Base-by-base conservation (phyloP, 2,329 filamentous ascomycete genomes). In the Fusarium chlamydosporum region DNA sequence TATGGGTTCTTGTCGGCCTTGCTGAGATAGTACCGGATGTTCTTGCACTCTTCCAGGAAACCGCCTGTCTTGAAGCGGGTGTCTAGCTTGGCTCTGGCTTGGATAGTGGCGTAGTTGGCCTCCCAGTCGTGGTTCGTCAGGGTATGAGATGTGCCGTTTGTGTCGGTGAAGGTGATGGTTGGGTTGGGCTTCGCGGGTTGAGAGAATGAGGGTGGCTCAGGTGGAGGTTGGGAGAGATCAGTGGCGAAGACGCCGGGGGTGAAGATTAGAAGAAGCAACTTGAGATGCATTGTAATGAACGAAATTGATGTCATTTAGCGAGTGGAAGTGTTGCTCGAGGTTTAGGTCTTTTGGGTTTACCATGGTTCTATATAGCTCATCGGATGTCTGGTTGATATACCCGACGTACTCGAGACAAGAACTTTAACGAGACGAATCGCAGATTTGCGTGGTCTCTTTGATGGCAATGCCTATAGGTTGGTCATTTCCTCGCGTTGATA, bases 11-110 rank as follows among this genome's bases (percentile, higher is more conserved):
- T 56, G 29, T 73, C 50, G 31, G 12, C 45, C 4, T 66, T 58
- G 23, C 48, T 37, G 45, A 72, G 47, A 40, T 68, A 68, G 56
- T 56, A 68, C n/a, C 61, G 55, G 0, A 70, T 40, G 16, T 70
- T 67, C 18, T 51, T 53, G 38, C 71, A 73, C 13, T 46, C 55
- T 20, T 58, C 52, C 41, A 60, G 51, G 35, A 61, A 72, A 1
- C 68, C 66, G 2, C 62, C 67, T 2, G 45, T 37, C 10, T 45
- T 56, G 8, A 54, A 52, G 6, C 66, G 61, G 13, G 43, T 6
- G 2, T 31, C 9, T 11, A 69, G 12, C 1, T 46, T 50, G 40
- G 9, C 15, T 31, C 8, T 18, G 31, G 34, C 12, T 42, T 40
- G 15, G n/a, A 0, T 18, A 7, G 15, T 8, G 7, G 8, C 31